These are phyloP conservation scores for Adansonia rubrostipa DNA, from an alignment of 441 rosid species.

Conservation along the genomic window DNA sequence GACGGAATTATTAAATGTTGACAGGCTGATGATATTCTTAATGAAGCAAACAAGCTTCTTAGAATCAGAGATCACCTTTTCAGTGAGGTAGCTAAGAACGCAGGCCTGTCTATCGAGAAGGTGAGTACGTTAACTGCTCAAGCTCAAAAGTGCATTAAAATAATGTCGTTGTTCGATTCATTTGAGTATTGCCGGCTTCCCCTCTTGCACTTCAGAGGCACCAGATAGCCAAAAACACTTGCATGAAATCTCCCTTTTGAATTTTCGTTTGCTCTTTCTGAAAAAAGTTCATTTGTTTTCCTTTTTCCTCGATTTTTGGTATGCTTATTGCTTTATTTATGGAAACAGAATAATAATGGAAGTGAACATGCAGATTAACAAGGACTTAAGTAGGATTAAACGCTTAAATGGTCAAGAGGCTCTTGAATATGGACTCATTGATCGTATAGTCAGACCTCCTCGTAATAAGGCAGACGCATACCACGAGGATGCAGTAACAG, in stretches of 20 bases:
- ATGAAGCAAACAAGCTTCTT: conserved; percentile 84
- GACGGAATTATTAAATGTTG: neutral
- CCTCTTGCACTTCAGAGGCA: neutral
- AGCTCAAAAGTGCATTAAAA: neutral
- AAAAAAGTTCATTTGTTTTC: too few species aligned
- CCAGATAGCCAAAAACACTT: neutral
- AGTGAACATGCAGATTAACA: conserved; percentile 51
- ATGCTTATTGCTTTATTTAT: conserved; percentile 1
- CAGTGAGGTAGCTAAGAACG: conserved; percentile 70
- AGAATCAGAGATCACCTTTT: conserved; percentile 73
- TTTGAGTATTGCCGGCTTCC: conserved; percentile 8
- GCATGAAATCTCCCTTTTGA: neutral
- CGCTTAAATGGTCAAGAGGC: conserved; percentile 74
- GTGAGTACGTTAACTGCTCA: conserved; percentile 35
- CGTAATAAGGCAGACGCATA: conserved; percentile 57
- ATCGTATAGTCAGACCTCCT: conserved; percentile 68
- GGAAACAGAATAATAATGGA: neutral
- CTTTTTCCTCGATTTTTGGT: neutral
- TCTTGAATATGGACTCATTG: conserved; percentile 78
- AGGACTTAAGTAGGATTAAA: conserved; percentile 68
- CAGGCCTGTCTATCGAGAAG: conserved; percentile 81
- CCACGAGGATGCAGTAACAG: conserved; percentile 52
- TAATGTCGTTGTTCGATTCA: neutral
- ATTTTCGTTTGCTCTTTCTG: neutral
- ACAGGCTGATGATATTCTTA: conserved; percentile 84